Evolutionary conservation across 2,329 filamentous ascomycete species (phyloP), one percentile per base, ranked within the genome.

Genomic region (Leptosphaerulina australis): DNA sequence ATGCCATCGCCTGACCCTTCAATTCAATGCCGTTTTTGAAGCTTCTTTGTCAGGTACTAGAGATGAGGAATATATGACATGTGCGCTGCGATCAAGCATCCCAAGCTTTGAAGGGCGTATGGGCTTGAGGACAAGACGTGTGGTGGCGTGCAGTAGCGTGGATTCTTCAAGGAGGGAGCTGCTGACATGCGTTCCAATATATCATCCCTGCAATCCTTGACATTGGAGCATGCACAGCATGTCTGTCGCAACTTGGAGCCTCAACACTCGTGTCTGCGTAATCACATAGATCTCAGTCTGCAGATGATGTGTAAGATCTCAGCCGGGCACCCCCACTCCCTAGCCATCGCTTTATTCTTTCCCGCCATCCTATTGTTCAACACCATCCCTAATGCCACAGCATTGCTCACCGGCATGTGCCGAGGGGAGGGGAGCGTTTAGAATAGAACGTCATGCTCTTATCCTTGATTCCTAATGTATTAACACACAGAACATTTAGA

Each of bases 401-500:
- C 70, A 2, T 50, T 50, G 34, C 64, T 68, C 20, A 58, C 50
- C 8, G 41, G 43, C 11, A 71, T 60, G 1, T 45, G 47, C 25
- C 48, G 56, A 9, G 58, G n/a, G n/a, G n/a, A n/a, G n/a, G n/a
- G n/a, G n/a, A n/a, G 53, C 44, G 65, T 66, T 21, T 69, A 66
- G 22, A 56, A 71, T 8, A 67, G 68, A 34, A 67, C 14, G 59
- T 47, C 1, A 67, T 63, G 14, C 64, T 62, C 47, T 71, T 67
- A 31, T 70, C 69, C 18, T 66, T 55, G 1, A 71, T 58, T 2
- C 66, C 71, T 7, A 71, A 44, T 22, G 67, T 59, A 54, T 73
- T 70, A 10, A 73, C 62, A 46, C 62, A 72, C 12, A 73, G 48
- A 21, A 73, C 71, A 30, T 73, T 72, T 9, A 70, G 70, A 33